A percentile compares a stretch with the other conserved stretches of the same genome.
Evolutionary conservation across 2,329 filamentous ascomycete species (phyloP).

Genomic region (Xylaria hypoxylon): DNA sequence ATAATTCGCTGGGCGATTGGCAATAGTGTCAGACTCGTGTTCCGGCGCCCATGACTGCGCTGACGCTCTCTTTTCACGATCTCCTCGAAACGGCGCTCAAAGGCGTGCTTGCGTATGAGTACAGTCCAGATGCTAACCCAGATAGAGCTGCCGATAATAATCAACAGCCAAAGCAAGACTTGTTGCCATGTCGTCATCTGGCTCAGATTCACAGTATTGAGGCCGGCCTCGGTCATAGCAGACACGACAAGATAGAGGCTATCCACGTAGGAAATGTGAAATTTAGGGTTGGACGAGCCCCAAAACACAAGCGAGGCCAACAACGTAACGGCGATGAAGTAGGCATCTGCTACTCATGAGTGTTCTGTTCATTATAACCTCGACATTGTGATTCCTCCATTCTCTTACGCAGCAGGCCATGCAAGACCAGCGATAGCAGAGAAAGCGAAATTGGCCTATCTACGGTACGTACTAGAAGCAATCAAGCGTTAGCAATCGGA

Average conservation of each 20-base stretch:
- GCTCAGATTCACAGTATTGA: slow-evolving; percentile 70
- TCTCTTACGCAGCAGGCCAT: background rate
- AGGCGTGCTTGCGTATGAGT: slow-evolving; percentile 68
- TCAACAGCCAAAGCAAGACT: slow-evolving; percentile 69
- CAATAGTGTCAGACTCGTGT: slow-evolving; percentile 46
- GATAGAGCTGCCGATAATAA: slow-evolving; percentile 72
- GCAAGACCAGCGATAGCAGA: background rate
- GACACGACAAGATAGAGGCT: slow-evolving; percentile 72
- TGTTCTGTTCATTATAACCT: slow-evolving; percentile 7
- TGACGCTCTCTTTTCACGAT: slow-evolving; percentile 60
- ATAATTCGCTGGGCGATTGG: slow-evolving; percentile 46
- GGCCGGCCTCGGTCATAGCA: slow-evolving; percentile 74
- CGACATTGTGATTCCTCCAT: background rate
- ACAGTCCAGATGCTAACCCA: slow-evolving; percentile 74
- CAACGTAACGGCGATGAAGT: slow-evolving; percentile 69
- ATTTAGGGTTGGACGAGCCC: slow-evolving; percentile 62
- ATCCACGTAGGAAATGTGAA: slow-evolving; percentile 70
- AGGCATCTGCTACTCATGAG: slow-evolving; percentile 57
- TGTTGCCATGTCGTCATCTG: slow-evolving; percentile 75
- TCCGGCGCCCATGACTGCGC: slow-evolving; percentile 46
- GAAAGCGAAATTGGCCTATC: slow-evolving; percentile 1
- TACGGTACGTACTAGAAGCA: slow-evolving; percentile 26
- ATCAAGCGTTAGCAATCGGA: slow-evolving; percentile 3
- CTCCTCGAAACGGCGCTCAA: slow-evolving; percentile 69
- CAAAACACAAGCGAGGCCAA: slow-evolving; percentile 71